Evolutionary conservation across 2,329 filamentous ascomycete genomes (phyloP), one percentile per base, ranked within the genome.

Genomic region (Sclerotinia nivalis): DNA sequence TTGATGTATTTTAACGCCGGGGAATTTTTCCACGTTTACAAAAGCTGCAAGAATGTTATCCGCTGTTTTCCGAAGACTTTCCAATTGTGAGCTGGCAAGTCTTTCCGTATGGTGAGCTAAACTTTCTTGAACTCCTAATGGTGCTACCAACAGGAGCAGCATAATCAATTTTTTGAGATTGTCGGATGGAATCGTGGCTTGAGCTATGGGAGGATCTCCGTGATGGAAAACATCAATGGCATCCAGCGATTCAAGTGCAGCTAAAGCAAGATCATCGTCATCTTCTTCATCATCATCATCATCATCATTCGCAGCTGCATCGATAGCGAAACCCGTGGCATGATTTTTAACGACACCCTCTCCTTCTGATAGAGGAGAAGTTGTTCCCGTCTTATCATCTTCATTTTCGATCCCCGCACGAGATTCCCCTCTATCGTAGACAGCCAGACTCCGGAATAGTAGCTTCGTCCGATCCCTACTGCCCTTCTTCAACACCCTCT

Each of bases 141-240:
- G 90, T 1, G 91, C 88, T 49, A 88, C 82, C 12, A 93, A 81
- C 1, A 93, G 82, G 18, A 93, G 82, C 5, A 93, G 82, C 86
- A 92, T 90, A 43, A 93, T 80, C 10, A 93, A 80, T 74, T 88
- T 89, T 58, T 88, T 85, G 69, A 93, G 87, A 76, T 93, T 93
- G 76, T 93, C 90, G 0, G 88, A 86, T 0, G 91, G 91, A 65
- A 93, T 91, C 73, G 91, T 88, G 43, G 89, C 88, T n/a, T 86
- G 85, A 56, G 87, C 84, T 0, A 87, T 85, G 4, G 84, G 83
- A 4, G 79, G 77, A 71, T 84, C 83, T 22, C 83, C 83, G 4
- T 86, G 83, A 72, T 84, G 85, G 73, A 89, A 87, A 0, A 86
- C 87, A 13, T 89, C 87, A 61, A 86, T 82, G 43, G 88, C 86